These are phyloP conservation scores for Fraxinus greggii DNA, from an alignment of 305 asterid genomes.

Conservation along the genomic window DNA sequence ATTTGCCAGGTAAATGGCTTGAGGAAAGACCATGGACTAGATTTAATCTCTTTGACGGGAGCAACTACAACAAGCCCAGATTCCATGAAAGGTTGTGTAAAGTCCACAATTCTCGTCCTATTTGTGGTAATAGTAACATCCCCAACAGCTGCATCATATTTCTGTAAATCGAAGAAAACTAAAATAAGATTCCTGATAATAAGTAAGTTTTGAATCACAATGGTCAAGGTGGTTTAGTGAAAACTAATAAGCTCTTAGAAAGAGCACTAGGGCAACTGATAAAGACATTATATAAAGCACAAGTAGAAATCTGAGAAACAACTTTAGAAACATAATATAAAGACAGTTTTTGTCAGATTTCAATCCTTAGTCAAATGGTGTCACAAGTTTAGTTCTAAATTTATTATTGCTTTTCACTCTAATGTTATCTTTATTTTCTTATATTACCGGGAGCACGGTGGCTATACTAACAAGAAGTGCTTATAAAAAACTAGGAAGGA, in stretches of 20 bases:
- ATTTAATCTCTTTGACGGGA: constrained; percentile 37
- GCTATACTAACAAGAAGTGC: not conserved
- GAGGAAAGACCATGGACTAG: constrained; percentile 59
- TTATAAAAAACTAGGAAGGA: not conserved
- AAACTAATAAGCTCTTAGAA: not conserved
- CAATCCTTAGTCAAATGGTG: not conserved
- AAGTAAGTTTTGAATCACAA: not conserved
- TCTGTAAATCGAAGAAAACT: constrained; percentile 27
- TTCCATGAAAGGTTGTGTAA: constrained; percentile 54
- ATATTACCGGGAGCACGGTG: not conserved
- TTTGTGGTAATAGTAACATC: constrained; percentile 56
- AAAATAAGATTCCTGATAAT: not conserved
- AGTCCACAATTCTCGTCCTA: constrained; percentile 56
- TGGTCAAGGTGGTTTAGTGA: not conserved
- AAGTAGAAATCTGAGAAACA: not conserved
- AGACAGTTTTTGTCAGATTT: not conserved
- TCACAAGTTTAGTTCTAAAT: not conserved
- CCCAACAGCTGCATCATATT: constrained; percentile 55
- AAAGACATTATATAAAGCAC: not conserved
- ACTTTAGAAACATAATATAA: not conserved
- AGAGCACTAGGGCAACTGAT: not conserved
- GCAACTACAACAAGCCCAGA: constrained; percentile 60
- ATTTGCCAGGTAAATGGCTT: constrained; percentile 56
- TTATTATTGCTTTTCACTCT: not conserved
- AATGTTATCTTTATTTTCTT: not conserved